Percentiles rank a stretch among this genome's conserved stretches.
These are phyloP conservation scores for Tarenaya hassleriana DNA, from an alignment of 345 rosid genomes.

Conservation along the genomic window DNA sequence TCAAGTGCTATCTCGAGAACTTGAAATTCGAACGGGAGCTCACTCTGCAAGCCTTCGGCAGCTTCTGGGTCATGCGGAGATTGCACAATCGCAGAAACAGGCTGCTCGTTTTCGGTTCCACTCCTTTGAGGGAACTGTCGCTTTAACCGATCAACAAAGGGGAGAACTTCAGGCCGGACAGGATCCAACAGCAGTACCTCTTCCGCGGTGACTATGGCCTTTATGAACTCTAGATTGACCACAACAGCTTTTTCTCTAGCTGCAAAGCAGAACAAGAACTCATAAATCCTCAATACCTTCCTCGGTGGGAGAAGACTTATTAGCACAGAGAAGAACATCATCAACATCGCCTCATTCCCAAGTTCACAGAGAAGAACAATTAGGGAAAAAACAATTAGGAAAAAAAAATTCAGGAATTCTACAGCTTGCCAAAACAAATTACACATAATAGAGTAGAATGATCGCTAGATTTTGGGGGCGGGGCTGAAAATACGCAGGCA, in stretches of 20 bases:
- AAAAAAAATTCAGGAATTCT: too few relatives aligned
- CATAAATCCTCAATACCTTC: not conserved
- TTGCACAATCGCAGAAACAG: constrained; percentile 35
- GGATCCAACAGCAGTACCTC: constrained; percentile 78
- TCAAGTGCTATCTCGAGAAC: constrained; percentile 94
- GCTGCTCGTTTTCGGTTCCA: constrained; percentile 30
- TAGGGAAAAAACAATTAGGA: too few relatives aligned
- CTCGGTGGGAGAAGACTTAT: not conserved
- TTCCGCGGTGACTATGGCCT: constrained; percentile 77
- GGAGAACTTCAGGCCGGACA: constrained; percentile 68
- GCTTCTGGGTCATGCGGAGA: constrained; percentile 62
- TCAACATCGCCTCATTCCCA: too few relatives aligned
- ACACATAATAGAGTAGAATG: too few relatives aligned
- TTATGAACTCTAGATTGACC: constrained; percentile 74
- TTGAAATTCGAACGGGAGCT: constrained; percentile 93
- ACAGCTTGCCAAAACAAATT: too few relatives aligned
- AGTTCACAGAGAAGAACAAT: not conserved
- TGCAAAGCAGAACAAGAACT: constrained; percentile 25
- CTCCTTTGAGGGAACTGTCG: constrained; percentile 59
- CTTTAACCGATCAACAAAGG: constrained; percentile 64
- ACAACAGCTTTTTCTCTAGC: constrained; percentile 91
- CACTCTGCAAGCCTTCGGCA: constrained; percentile 64
- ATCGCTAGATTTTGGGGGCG: too few relatives aligned
- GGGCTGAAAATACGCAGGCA: too few relatives aligned
- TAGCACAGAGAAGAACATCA: not conserved